Base-by-base conservation (phyloP, 2,329 filamentous ascomycete genomes). In the Torrubiellomyces zombiae region DNA sequence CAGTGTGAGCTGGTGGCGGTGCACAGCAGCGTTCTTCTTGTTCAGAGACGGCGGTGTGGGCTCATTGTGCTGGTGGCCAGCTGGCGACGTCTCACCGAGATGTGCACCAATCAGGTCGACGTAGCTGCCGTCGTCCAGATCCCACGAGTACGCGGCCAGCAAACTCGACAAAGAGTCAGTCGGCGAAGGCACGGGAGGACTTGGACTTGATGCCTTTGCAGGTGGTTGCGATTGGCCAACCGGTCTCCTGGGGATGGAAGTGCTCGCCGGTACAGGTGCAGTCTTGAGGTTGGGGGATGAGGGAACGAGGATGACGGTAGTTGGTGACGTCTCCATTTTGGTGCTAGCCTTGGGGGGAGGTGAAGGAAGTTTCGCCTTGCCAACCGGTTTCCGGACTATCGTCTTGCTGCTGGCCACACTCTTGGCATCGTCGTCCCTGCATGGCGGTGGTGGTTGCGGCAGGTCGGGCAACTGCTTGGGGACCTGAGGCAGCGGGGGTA, bases 61-160 rank as follows among this genome's bases (percentile, higher is more conserved):
- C 11, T 25, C 17, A 14, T 19, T 17, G 13, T 21, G 14, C 8
- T 14, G 16, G 20, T 12, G 14, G n/a, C n/a, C n/a, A n/a, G 25
- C 19, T 9, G 25, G 20, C 16, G 24, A 21, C 8, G 24, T 24
- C 14, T 23, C 28, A 13, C 8, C 8, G 8, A n/a, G 18, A 8
- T 19, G 8, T n/a, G 18, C n/a, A 24, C 18, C 11, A 14, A 17
- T n/a, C 21, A 15, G 14, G 15, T 14, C 16, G 47, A 16, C 53
- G 46, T 19, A 53, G 44, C 4, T 53, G 58, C n/a, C n/a, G 25
- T 57, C 58, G 21, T 53, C 54, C 6, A 55, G 56, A 22, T 52
- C 56, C 32, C 51, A 47, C 25, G 60, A 60, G 38, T 70, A 70
- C 12, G 65, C 63, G 8, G 62, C 67, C 18, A 70, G 37, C 8